A percentile compares a stretch with the other conserved stretches of the same genome.
These are phyloP conservation scores for Globisporangium solare DNA, from an alignment of 352 stramenopile species.

Conservation along the genomic window DNA sequence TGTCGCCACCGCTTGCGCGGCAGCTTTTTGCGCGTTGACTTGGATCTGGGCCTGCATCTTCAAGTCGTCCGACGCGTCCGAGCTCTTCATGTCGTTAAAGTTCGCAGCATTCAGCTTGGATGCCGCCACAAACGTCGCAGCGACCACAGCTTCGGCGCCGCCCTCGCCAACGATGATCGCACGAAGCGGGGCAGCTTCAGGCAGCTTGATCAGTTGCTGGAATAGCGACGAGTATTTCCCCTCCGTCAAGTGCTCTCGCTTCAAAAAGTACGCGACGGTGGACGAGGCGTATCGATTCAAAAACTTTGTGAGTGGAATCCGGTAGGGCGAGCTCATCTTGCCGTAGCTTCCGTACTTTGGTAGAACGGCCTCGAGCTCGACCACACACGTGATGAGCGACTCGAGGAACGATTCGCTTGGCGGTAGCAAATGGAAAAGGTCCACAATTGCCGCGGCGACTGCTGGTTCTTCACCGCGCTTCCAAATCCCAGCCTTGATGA, in stretches of 20 bases:
- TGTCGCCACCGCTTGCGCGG: constrained; percentile 67
- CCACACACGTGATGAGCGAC: constrained; percentile 92
- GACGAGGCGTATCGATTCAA: constrained; percentile 90
- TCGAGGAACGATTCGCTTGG: constrained; percentile 94
- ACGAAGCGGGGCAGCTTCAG: constrained; percentile 84
- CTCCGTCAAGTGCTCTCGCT: constrained; percentile 76
- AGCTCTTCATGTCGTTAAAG: constrained; percentile 32
- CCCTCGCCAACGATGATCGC: constrained; percentile 85
- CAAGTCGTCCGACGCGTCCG: constrained; percentile 47
- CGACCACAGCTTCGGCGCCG: constrained; percentile 88
- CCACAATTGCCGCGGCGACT: constrained; percentile 93
- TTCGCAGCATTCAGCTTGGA: constrained; percentile 46
- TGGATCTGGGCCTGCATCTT: constrained; percentile 87
- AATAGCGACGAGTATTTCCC: constrained; percentile 92
- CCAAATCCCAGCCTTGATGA: constrained; percentile 91
- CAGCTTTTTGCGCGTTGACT: constrained; percentile 79
- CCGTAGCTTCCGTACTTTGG: constrained; percentile 88
- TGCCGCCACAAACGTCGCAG: constrained; percentile 88
- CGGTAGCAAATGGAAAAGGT: constrained; percentile 95
- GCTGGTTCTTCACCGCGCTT: constrained; percentile 93
- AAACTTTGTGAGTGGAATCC: constrained; percentile 89
- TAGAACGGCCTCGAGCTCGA: constrained; percentile 92
- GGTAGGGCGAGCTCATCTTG: constrained; percentile 90
- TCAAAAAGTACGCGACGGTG: constrained; percentile 85
- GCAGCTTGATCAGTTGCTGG: constrained; percentile 90